phyloP scores from a whole-genome alignment of 2,329 filamentous ascomycete species.

The Apiospora aurea region DNA sequence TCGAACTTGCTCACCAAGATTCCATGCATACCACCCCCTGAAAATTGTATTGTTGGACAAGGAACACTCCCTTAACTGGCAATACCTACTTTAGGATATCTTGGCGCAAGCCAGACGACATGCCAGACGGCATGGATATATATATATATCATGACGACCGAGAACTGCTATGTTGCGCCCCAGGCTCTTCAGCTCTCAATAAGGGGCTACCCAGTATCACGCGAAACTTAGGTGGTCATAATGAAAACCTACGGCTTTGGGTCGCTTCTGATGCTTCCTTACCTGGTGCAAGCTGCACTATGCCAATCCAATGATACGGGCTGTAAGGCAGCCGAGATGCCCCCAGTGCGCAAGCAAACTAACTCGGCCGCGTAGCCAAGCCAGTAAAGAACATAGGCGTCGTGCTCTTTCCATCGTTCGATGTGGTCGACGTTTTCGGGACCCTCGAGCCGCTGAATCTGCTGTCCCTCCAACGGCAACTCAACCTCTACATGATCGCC shows the following conservation, averaged over 20 bases:
- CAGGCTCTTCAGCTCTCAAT: not conserved
- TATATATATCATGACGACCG: not conserved
- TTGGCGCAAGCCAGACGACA: not conserved
- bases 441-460: conserved; percentile 55
- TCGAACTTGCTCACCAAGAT: conserved; percentile 1
- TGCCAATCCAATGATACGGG: not conserved
- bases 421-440: conserved; percentile 54
- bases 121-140: not conserved
- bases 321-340: not conserved
- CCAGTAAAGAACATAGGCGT: conserved; percentile 41
- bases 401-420: conserved; percentile 53
- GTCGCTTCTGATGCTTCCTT: not conserved
- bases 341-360: not conserved
- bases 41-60: not conserved
- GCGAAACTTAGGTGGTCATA: not conserved
- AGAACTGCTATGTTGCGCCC: not conserved
- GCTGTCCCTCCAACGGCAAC: conserved; percentile 43
- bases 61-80: not conserved
- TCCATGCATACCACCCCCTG: not conserved
- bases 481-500: conserved; percentile 52
- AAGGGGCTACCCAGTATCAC: not conserved
- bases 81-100: not conserved
- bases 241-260: not conserved
- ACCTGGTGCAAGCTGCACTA: not conserved
- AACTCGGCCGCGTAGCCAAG: not conserved